Evolutionary conservation across 139 green algal genomes (phyloP).

Genomic region (Coccomyxa sp.): DNA sequence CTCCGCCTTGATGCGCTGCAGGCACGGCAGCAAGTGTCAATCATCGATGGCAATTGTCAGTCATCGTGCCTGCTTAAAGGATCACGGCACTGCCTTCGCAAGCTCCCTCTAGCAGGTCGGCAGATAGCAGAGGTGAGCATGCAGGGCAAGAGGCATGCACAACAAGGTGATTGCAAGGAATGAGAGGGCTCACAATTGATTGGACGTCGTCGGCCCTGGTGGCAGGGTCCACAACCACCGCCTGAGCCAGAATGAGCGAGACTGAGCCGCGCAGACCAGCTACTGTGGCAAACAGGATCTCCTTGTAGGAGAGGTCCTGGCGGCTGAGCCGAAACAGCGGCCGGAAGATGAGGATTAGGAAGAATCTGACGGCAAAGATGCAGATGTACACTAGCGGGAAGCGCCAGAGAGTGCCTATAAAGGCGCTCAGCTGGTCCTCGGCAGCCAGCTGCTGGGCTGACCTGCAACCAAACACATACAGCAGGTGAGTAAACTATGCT

Average conservation of each 20-base stretch:
- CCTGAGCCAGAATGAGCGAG: slow-evolving; percentile 75
- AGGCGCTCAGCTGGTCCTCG: background rate
- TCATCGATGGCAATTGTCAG: no score
- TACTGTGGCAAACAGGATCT: slow-evolving; percentile 60
- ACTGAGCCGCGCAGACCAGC: slow-evolving; percentile 71
- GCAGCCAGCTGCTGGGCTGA: slow-evolving; percentile 2
- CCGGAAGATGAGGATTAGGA: slow-evolving; percentile 20
- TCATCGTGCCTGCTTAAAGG: no score
- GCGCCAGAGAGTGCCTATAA: slow-evolving; percentile 10
- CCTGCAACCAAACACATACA: background rate
- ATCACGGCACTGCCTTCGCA: no score
- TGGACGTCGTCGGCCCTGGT: background rate
- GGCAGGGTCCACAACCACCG: slow-evolving; percentile 38
- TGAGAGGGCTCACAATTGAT: no score
- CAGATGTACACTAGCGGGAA: slow-evolving; percentile 50
- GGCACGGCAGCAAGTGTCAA: no score
- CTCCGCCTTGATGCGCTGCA: slow-evolving; percentile 35
- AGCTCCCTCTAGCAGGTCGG: no score
- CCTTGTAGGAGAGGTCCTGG: slow-evolving; percentile 25
- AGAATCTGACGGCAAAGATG: slow-evolving; percentile 41
- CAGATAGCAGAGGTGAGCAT: no score
- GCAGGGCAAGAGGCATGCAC: no score
- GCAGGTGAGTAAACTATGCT: background rate
- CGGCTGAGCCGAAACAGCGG: slow-evolving; percentile 19
- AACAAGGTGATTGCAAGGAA: no score